Evolutionary conservation across 2,329 filamentous ascomycete genomes (phyloP).

Genomic region (Cordyceps militaris): DNA sequence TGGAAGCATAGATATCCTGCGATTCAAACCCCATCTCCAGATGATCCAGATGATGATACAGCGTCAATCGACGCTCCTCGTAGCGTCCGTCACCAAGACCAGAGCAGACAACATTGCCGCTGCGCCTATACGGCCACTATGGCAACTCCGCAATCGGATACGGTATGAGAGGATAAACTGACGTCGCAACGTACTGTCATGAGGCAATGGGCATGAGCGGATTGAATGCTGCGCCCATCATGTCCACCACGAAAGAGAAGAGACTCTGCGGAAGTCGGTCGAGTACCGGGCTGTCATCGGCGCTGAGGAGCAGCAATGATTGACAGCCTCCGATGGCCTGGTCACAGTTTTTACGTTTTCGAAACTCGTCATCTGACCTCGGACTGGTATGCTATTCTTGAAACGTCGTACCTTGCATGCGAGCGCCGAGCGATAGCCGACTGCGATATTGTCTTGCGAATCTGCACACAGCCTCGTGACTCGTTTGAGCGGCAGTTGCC

Average conservation of each 20-base stretch:
- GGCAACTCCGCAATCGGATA: background rate
- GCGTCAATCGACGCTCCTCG: background rate
- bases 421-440: slow-evolving; percentile 5
- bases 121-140: background rate
- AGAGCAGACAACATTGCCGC: background rate
- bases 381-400: background rate
- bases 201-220: background rate
- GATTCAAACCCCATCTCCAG: slow-evolving; percentile 5
- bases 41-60: slow-evolving; percentile 3
- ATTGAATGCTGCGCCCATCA: background rate
- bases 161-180: slow-evolving; percentile 2
- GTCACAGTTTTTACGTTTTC: background rate
- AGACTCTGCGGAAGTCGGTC: slow-evolving; percentile 1
- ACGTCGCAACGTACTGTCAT: background rate
- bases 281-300: background rate
- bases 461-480: background rate
- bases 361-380: background rate
- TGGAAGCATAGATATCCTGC: slow-evolving; percentile 7
- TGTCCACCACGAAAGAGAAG: background rate
- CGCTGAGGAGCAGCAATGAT: background rate
- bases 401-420: background rate
- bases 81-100: slow-evolving; percentile 4
- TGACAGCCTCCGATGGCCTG: background rate
- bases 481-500: background rate
- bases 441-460: background rate